Evolutionary conservation across 1,284 basidiomycete genomes (phyloP).

Genomic region (Kwoniella shivajii): DNA sequence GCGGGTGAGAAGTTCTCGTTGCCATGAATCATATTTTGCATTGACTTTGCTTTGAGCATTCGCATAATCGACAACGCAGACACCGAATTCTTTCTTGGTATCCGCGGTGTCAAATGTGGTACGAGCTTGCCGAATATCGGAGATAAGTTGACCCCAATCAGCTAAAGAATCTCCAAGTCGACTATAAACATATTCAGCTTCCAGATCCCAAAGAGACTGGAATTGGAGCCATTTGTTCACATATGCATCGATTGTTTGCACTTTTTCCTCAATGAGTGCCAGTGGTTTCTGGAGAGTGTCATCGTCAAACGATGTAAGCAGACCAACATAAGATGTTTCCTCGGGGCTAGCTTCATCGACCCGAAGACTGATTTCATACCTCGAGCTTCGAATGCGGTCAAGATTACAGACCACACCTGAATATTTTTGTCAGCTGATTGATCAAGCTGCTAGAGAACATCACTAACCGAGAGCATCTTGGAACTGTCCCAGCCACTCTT

Average conservation of each 20-base stretch:
- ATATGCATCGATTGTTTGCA: conserved; percentile 73
- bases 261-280: conserved; percentile 81
- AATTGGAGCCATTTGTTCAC: conserved; percentile 98
- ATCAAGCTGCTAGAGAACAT: not conserved
- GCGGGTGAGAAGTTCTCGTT: conserved; percentile 85
- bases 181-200: conserved; percentile 89
- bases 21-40: conserved; percentile 98
- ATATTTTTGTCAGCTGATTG: not conserved
- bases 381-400: conserved; percentile 84
- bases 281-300: conserved; percentile 80
- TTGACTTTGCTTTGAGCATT: conserved; percentile 97
- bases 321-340: conserved; percentile 78
- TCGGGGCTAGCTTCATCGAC: conserved; percentile 66
- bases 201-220: conserved; percentile 98
- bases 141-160: conserved; percentile 91
- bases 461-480: conserved; percentile 80
- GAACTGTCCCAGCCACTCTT: conserved; percentile 86
- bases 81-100: conserved; percentile 85
- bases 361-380: conserved; percentile 92
- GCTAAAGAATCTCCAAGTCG: conserved; percentile 89
- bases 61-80: conserved; percentile 94
- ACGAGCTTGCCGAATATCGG: conserved; percentile 93
- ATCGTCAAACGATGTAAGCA: conserved; percentile 74
- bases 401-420: conserved; percentile 76
- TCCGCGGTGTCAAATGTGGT: conserved; percentile 96